Evolutionary conservation across 192 early-diverging fungal genomes (phyloP).

Genomic region (Jimgerdemannia lactiflua): DNA sequence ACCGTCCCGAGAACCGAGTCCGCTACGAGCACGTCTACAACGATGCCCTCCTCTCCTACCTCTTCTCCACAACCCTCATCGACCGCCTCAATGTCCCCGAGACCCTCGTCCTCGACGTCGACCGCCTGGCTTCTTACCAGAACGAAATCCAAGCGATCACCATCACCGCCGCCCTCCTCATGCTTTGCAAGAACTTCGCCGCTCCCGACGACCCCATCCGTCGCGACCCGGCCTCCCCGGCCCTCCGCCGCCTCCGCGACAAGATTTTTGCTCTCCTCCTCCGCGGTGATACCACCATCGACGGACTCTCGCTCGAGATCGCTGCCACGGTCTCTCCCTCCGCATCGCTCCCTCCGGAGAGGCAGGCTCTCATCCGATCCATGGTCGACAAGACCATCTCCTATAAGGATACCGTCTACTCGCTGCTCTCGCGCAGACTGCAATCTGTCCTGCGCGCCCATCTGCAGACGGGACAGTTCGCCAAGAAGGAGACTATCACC

Average conservation of each 20-base stretch:
- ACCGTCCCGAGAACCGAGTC: not conserved
- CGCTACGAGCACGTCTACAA: conserved; percentile 1
- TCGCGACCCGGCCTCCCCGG: not conserved
- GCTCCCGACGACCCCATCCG: conserved; percentile 5
- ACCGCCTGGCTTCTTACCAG: conserved; percentile 61
- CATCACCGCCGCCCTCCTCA: conserved; percentile 64
- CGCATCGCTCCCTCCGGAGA: conserved; percentile 7
- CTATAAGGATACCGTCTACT: conserved; percentile 36
- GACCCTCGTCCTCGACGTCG: conserved; percentile 65
- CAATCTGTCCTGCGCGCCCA: conserved; percentile 25
- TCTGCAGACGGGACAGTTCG: conserved; percentile 22
- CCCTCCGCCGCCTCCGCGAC: conserved; percentile 11
- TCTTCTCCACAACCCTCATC: not conserved
- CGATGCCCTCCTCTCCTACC: not conserved
- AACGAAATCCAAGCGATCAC: conserved; percentile 70
- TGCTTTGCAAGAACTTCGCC: conserved; percentile 65
- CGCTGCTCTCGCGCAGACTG: conserved; percentile 31
- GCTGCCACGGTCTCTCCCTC: conserved; percentile 1
- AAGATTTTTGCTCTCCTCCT: conserved; percentile 25
- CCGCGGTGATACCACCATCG: conserved; percentile 20
- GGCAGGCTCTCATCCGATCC: conserved; percentile 21
- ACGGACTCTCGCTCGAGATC: conserved; percentile 29
- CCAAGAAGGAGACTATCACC: conserved; percentile 23
- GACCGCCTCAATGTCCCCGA: conserved; percentile 49
- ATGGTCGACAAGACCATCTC: conserved; percentile 46